These are phyloP conservation scores for Sextonia rubra DNA, from an alignment of 164 flowering plant genomes.

Conservation along the genomic window DNA sequence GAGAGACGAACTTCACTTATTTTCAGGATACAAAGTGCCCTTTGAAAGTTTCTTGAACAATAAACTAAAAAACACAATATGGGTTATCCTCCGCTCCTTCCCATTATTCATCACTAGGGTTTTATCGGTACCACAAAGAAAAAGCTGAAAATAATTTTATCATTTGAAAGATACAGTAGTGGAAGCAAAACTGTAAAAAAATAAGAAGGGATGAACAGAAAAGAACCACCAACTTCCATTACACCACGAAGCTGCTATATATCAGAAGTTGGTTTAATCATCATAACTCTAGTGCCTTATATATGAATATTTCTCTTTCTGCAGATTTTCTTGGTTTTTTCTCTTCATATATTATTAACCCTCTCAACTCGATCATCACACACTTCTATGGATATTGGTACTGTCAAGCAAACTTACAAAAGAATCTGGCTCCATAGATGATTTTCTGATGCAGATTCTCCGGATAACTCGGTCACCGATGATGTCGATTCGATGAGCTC, in stretches of 20 bases:
- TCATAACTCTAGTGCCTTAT: neutral
- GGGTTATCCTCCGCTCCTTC: no score
- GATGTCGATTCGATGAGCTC: conserved; percentile 31
- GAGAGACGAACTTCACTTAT: no score
- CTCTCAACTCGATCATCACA: conserved; percentile 11
- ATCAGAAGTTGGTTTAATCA: neutral
- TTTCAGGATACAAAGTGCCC: no score
- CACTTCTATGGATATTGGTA: neutral
- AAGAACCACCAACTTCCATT: no score
- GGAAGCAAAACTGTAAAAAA: neutral
- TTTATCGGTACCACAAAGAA: no score
- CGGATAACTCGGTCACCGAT: conserved; percentile 21
- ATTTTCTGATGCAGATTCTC: conserved; percentile 34
- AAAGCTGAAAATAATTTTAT: no score
- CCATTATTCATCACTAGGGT: no score
- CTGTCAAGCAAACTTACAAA: conserved; percentile 35
- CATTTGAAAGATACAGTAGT: neutral
- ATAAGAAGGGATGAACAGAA: neutral
- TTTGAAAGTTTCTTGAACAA: no score
- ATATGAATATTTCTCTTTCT: neutral
- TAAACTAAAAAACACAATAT: no score
- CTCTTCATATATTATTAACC: conserved; percentile 9
- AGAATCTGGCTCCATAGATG: conserved; percentile 52
- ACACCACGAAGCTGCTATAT: neutral
- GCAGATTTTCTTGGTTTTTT: neutral